These are phyloP conservation scores for Eurotiales sp. DNA, from an alignment of 2,329 filamentous ascomycete genomes.

Conservation along the genomic window DNA sequence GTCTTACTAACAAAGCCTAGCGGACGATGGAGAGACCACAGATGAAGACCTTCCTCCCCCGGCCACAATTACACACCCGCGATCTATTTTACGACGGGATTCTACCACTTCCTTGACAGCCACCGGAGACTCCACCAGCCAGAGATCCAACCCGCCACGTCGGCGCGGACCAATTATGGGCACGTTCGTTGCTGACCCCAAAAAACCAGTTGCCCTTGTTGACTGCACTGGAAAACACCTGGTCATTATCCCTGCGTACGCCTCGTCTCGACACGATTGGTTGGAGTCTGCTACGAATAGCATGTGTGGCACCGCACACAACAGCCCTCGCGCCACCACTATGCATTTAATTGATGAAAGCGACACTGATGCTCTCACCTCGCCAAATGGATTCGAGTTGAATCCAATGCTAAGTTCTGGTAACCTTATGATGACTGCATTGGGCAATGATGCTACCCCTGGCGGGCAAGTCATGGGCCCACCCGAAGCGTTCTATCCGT, in stretches of 20 bases:
- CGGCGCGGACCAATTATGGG: slow-evolving; percentile 46
- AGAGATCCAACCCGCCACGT: slow-evolving; percentile 28
- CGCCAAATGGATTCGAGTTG: slow-evolving; percentile 33
- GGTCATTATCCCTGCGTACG: slow-evolving; percentile 46
- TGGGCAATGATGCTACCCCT: slow-evolving; percentile 50
- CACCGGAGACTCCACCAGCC: slow-evolving; percentile 34
- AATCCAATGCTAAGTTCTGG: slow-evolving; percentile 63
- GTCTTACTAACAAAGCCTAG: slow-evolving; percentile 48
- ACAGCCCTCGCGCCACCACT: slow-evolving; percentile 39
- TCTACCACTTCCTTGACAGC: slow-evolving; percentile 44
- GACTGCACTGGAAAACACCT: slow-evolving; percentile 47
- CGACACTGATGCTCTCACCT: slow-evolving; percentile 41
- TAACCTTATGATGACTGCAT: slow-evolving; percentile 73
- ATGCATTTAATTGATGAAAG: slow-evolving; percentile 42
- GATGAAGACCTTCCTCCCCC: slow-evolving; percentile 54
- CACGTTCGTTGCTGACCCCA: slow-evolving; percentile 46
- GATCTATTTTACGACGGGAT: slow-evolving; percentile 50
- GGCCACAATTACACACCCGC: slow-evolving; percentile 45
- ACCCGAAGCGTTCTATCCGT: slow-evolving; percentile 71
- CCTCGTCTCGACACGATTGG: slow-evolving; percentile 45
- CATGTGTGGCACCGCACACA: slow-evolving; percentile 39
- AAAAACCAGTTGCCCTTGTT: slow-evolving; percentile 46
- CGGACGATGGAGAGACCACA: slow-evolving; percentile 59
- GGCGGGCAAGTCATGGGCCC: slow-evolving; percentile 66
- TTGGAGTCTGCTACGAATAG: slow-evolving; percentile 41